Evolutionary conservation across 2,329 filamentous ascomycete species (phyloP).

Genomic region (Scedosporium dehoogii): DNA sequence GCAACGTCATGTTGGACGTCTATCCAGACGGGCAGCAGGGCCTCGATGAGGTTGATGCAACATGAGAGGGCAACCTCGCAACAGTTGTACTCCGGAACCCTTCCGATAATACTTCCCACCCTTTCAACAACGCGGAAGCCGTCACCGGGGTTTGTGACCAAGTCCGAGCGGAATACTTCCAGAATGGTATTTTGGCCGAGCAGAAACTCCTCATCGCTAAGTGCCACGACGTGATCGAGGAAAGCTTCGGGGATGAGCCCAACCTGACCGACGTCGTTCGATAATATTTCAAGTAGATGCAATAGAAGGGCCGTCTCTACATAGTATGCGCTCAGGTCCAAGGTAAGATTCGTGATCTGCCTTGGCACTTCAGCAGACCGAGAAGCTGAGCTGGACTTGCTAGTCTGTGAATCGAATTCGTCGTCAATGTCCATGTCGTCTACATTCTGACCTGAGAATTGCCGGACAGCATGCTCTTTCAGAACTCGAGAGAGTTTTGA

Average conservation of each 20-base stretch:
- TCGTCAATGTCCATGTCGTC: constrained; percentile 61
- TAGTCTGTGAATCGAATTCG: constrained; percentile 51
- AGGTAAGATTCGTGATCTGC: constrained; percentile 28
- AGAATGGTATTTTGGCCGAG: constrained; percentile 37
- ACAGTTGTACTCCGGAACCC: constrained; percentile 50
- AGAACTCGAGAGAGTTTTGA: constrained; percentile 25
- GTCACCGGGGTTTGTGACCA: constrained; percentile 36
- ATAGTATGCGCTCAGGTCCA: constrained; percentile 36
- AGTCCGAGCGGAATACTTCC: constrained; percentile 44
- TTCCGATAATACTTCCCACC: constrained; percentile 40
- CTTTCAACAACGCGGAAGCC: constrained; percentile 38
- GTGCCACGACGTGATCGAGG: constrained; percentile 36
- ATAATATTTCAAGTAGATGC: constrained; percentile 31
- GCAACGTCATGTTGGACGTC: constrained; percentile 48
- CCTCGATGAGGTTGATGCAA: constrained; percentile 58
- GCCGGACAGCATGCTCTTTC: constrained; percentile 20
- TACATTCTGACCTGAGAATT: constrained; percentile 24
- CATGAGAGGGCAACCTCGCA: constrained; percentile 64
- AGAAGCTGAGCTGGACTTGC: constrained; percentile 28
- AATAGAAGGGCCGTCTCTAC: constrained; percentile 36
- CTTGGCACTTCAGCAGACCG: constrained; percentile 34
- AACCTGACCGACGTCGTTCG: constrained; percentile 32
- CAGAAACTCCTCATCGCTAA: constrained; percentile 44
- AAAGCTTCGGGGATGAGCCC: constrained; percentile 41
- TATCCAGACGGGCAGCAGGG: constrained; percentile 54